Evolutionary conservation across 2,329 filamentous ascomycete species (phyloP), one percentile per base, ranked within the genome.

Genomic region (Sclerotinia spermophila): DNA sequence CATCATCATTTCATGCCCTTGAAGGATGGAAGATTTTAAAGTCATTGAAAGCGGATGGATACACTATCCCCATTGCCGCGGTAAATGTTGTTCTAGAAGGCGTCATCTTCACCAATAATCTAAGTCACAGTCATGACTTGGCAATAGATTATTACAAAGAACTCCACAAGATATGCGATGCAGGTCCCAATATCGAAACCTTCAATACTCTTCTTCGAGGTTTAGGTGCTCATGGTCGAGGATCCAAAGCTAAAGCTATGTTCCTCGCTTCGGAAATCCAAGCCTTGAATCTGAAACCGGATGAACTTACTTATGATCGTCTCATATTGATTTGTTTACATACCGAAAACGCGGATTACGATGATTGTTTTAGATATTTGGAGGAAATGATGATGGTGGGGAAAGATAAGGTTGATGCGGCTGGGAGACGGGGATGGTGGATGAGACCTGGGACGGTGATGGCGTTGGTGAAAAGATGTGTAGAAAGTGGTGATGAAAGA

Each of bases 251-350:
- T 51, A 80, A 85, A 8, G 87, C 87, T 59, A 87, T 89, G 79
- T 90, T 88, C 76, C 79, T 91, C 2, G 84, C 87, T 15, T 82
- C 84, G 24, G 89, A 92, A 76, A 89, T 92, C 85, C 81, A 85
- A 8, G 82, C 84, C 15, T 80, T 89, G 13, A 81, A 81, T 11
- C 79, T 90, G 40, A 75, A 81, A 24, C 87, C 89, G 0, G 83
- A 89, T 71, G 77, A 80, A n/a, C 74, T 84, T 27, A 91, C 89
- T 0, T 91, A 91, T 74, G 88, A 91, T 74, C 82, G 85, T 6
- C 80, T 91, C 17, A 84, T 91, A 24, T 78, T 88, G 19, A 82
- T 88, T 58, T 91, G 88, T 75, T 74, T 87, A 6, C 48, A 70
- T 3, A 27, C 53, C 5, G 70, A 70, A 56, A 79, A 82, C 7